phyloP scores from a whole-genome alignment of 345 rosid genomes.

The Psidium friedrichsthalianum region DNA sequence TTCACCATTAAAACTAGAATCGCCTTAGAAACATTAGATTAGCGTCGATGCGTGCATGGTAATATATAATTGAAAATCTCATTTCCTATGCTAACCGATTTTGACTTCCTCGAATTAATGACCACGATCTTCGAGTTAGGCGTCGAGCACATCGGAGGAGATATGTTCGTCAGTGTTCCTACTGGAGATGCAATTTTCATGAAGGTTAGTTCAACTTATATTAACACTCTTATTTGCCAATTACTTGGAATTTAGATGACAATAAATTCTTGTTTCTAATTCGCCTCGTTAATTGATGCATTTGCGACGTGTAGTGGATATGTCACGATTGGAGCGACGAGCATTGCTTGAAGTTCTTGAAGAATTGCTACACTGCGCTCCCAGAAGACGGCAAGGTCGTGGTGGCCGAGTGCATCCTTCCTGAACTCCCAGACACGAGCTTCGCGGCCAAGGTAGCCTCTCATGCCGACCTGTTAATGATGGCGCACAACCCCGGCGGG shows the following conservation, averaged over 20 bases:
- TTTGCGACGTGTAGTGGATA: neutral
- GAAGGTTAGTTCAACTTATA: neutral
- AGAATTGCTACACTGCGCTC: slow-evolving; percentile 4
- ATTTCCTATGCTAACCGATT: neutral
- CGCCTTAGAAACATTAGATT: neutral
- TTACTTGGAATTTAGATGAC: neutral
- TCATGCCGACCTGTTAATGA: slow-evolving; percentile 1
- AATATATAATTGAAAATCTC: neutral
- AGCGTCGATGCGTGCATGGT: neutral
- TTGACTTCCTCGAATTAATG: neutral
- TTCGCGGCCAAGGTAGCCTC: neutral
- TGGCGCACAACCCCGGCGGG: neutral
- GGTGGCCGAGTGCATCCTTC: slow-evolving; percentile 1
- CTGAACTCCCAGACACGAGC: neutral
- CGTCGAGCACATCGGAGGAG: slow-evolving; percentile 5
- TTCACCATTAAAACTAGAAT: neutral
- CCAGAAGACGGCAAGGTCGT: slow-evolving; percentile 5
- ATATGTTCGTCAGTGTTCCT: slow-evolving; percentile 6
- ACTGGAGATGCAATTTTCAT: slow-evolving; percentile 9
- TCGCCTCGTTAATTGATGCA: neutral
- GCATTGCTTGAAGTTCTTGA: neutral
- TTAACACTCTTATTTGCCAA: neutral
- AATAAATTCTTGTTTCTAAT: neutral
- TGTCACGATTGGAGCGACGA: slow-evolving; percentile 6
- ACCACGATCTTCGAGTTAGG: neutral